A percentile compares a stretch with the other conserved stretches of the same genome.
These are phyloP conservation scores for Hyphopichia wangnamkhiaoensis DNA, from an alignment of 1,139 yeast species.

Conservation along the genomic window DNA sequence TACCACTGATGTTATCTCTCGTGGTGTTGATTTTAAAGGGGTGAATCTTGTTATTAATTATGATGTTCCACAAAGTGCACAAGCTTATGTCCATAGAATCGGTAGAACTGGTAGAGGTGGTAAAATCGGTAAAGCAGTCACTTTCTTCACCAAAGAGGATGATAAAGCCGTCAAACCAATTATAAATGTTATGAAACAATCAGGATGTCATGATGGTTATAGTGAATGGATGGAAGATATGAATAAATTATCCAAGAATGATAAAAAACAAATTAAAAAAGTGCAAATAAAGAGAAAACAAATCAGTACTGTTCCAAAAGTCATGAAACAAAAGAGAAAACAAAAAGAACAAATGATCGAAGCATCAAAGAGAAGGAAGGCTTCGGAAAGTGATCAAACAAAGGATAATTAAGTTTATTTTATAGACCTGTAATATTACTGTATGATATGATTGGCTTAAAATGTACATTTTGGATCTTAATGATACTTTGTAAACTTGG, in stretches of 20 bases:
- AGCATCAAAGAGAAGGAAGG: constrained; percentile 70
- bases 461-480: too few species aligned
- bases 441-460: too few species aligned
- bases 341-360: constrained; percentile 72
- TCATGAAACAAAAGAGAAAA: constrained; percentile 63
- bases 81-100: constrained; percentile 94
- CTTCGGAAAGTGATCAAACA: not conserved
- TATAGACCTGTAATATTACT: not conserved
- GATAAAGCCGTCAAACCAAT: constrained; percentile 74
- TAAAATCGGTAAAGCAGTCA: constrained; percentile 79
- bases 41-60: constrained; percentile 92
- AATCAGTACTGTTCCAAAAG: constrained; percentile 84
- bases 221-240: constrained; percentile 82
- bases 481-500: too few species aligned
- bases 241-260: constrained; percentile 66
- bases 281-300: constrained; percentile 65
- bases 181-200: constrained; percentile 91
- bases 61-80: constrained; percentile 94
- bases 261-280: constrained; percentile 63
- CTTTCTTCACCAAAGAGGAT: constrained; percentile 93
- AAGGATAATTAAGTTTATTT: not conserved
- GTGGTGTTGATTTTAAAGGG: constrained; percentile 98
- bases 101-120: constrained; percentile 99
- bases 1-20: constrained; percentile 91
- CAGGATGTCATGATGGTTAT: constrained; percentile 68